Evolutionary conservation across 306 rosid genomes (phyloP).

Genomic region (Cyclanthera cordifolia): DNA sequence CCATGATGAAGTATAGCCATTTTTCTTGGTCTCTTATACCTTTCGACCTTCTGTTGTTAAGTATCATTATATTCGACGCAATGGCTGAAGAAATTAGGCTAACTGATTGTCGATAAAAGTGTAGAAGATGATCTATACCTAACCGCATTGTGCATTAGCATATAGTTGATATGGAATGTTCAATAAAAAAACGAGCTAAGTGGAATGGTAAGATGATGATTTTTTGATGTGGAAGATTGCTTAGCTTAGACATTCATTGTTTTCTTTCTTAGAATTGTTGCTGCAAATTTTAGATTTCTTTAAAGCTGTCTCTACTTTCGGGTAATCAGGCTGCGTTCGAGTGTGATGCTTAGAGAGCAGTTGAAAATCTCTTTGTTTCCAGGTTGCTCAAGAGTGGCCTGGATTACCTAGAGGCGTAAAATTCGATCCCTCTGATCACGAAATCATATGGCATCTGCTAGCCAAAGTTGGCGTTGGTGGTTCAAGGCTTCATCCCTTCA

Average conservation of each 20-base stretch:
- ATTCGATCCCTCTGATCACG: conserved; percentile 18
- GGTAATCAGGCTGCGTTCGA: neutral
- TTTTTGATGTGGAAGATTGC: neutral
- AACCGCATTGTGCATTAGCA: neutral
- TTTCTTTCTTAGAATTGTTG: neutral
- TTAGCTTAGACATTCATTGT: neutral
- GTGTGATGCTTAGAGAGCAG: conserved; percentile 3
- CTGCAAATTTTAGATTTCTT: too few species aligned
- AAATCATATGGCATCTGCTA: conserved; percentile 12
- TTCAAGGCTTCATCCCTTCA: conserved; percentile 8
- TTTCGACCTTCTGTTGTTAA: neutral
- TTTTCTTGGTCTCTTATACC: too few species aligned
- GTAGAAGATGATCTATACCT: neutral
- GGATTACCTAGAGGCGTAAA: conserved; percentile 17
- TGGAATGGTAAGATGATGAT: neutral
- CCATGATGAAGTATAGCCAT: neutral
- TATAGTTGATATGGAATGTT: neutral
- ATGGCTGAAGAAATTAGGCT: neutral
- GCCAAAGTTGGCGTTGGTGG: conserved; percentile 16
- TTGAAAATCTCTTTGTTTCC: conserved; percentile 14
- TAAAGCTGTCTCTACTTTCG: neutral
- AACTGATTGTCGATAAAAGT: neutral
- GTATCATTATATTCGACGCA: neutral
- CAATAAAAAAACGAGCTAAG: neutral
- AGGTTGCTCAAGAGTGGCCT: conserved; percentile 20